Base-by-base conservation (phyloP, 23 red algal species). In the Gracilaria domingensis region DNA sequence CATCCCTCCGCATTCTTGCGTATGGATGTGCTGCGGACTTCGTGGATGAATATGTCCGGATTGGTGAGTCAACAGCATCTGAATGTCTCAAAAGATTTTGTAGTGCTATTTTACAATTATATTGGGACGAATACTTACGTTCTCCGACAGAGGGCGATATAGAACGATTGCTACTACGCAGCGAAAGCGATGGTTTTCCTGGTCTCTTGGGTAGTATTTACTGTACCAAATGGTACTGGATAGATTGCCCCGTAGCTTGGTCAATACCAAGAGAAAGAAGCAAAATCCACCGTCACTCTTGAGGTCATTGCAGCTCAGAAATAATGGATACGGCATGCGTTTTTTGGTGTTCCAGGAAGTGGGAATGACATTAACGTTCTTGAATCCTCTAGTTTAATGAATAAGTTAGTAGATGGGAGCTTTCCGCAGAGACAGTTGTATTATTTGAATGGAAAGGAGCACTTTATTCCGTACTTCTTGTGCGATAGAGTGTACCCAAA, bases 331-430 rank as follows among this genome's bases (percentile, higher is more conserved):
- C 64, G 85, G 66, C 85, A 89, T 54, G 23, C 54, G 14, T 89
- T 79, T 69, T 56, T 89, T 64, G 85, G 85, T 25, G 35, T 61
- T 12, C 85, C 85, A 38, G 85, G 66, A 24, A 72, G 70, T n/a
- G 40, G 38, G 45, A 89, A 89, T 33, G 44, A 89, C 12, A 57
- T 89, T 8, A 89, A 89, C 51, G 72, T 89, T n/a, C 48, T 89
- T 58, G 44, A 89, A 66, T n/a, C 56, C 13, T 86, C 61, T 55
- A 54, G 18, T 23, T 34, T 86, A 13, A 37, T 39, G 28, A 51
- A 86, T 25, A 86, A 86, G 39, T 47, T 69, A 38, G 17, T 60
- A 33, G 65, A 58, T 39, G 40, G 82, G 51, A 62, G 17, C 1
- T 84, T 55, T 40, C 80, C 80, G 6, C 42, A 45, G 11, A 45